Evolutionary conservation across 768 basidiomycete genomes (phyloP).

Genomic region (Mycena chlorophos): DNA sequence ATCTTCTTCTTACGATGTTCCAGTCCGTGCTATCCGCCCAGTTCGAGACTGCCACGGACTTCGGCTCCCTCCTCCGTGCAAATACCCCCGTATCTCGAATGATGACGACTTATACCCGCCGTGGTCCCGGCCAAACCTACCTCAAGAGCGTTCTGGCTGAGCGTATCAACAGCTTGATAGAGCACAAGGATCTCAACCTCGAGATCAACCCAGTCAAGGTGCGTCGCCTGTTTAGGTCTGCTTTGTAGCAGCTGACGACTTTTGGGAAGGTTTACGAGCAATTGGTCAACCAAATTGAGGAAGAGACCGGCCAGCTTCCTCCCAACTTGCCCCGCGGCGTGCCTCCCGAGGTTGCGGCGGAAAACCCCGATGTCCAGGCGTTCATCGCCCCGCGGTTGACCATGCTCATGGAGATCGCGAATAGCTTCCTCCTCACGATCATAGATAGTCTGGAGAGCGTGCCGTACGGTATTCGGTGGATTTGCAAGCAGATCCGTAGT

Average conservation of each 20-base stretch:
- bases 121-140: slow-evolving; percentile 97
- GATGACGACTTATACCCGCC: slow-evolving; percentile 99
- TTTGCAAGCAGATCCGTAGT: slow-evolving; percentile 98
- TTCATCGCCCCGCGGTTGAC: slow-evolving; percentile 96
- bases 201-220: slow-evolving; percentile 99
- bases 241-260: slow-evolving; percentile 1
- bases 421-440: slow-evolving; percentile 94
- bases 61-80: slow-evolving; percentile 96
- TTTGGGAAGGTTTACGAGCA: slow-evolving; percentile 90
- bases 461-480: slow-evolving; percentile 99
- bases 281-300: slow-evolving; percentile 98
- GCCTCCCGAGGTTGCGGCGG: slow-evolving; percentile 89
- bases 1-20: slow-evolving; percentile 98
- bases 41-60: slow-evolving; percentile 98
- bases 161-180: slow-evolving; percentile 96
- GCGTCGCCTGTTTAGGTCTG: slow-evolving; percentile 8
- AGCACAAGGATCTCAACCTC: slow-evolving; percentile 98
- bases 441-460: slow-evolving; percentile 99
- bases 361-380: slow-evolving; percentile 93
- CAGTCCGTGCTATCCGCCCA: slow-evolving; percentile 97
- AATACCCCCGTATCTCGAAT: slow-evolving; percentile 99
- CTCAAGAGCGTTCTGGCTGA: slow-evolving; percentile 97
- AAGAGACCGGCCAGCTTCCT: slow-evolving; percentile 91
- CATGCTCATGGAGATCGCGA: slow-evolving; percentile 99
- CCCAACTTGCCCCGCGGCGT: slow-evolving; percentile 91